phyloP scores from a whole-genome alignment of 805 yeast species.

The Saturnispora dispora region DNA sequence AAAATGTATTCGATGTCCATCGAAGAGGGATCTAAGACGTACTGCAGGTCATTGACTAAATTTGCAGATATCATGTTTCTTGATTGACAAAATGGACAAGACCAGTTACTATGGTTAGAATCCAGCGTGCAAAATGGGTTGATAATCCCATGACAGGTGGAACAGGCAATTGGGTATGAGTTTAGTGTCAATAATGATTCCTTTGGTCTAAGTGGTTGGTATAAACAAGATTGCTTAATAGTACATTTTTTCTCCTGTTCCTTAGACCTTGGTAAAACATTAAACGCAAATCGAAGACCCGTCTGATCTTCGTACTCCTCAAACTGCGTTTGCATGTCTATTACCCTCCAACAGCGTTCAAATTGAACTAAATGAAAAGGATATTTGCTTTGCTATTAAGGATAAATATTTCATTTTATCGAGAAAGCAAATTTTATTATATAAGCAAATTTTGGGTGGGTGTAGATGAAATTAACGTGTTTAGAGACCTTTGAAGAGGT shows the following conservation, averaged over 20 bases:
- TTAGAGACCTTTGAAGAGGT: not conserved
- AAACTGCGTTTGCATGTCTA: constrained; percentile 22
- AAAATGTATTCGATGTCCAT: constrained; percentile 45
- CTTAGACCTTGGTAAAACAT: constrained; percentile 46
- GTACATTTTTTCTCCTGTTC: constrained; percentile 42
- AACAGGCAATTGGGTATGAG: constrained; percentile 40
- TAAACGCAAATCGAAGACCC: constrained; percentile 74
- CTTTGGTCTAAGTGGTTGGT: constrained; percentile 49
- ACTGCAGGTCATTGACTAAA: constrained; percentile 22
- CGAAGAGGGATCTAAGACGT: constrained; percentile 31
- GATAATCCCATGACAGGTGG: constrained; percentile 44
- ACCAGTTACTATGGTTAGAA: constrained; percentile 33
- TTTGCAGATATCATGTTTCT: constrained; percentile 33
- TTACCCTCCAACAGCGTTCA: not conserved
- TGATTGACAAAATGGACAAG: constrained; percentile 47
- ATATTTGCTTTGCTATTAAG: not conserved
- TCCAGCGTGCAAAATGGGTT: constrained; percentile 42
- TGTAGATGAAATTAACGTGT: not conserved
- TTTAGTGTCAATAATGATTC: constrained; percentile 30
- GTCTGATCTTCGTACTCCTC: constrained; percentile 58
- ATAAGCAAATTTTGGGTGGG: not conserved
- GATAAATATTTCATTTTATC: not conserved
- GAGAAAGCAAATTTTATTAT: not conserved
- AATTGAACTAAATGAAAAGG: not conserved
- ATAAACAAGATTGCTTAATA: constrained; percentile 48